Conservation (phyloP, 495 filamentous ascomycete genomes). For the Aspergillus asperescens region DNA sequence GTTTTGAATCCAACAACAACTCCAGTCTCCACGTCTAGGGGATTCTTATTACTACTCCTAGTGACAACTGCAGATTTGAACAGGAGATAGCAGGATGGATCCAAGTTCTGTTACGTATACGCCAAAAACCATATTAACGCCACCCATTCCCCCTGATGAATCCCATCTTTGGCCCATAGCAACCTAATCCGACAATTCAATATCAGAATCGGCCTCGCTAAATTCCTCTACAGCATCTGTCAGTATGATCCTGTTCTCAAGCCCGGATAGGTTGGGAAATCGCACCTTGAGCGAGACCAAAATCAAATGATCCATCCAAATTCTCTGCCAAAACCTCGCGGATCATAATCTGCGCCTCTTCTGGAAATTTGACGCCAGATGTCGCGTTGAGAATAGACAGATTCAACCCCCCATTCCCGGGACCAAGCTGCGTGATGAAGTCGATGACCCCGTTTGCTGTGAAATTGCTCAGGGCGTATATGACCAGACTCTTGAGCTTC, state of each 20-base stretch:
- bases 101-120: neutral
- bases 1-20: constrained; percentile 10
- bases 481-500: constrained; percentile 41
- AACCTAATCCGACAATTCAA: constrained; percentile 24
- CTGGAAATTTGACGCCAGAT: constrained; percentile 27
- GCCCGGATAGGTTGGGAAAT: neutral
- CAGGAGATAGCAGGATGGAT: neutral
- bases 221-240: constrained; percentile 18
- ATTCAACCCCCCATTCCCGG: constrained; percentile 29
- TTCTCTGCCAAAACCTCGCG: constrained; percentile 28
- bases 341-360: constrained; percentile 32
- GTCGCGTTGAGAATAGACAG: constrained; percentile 38
- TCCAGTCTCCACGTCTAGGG: neutral
- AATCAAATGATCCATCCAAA: constrained; percentile 42
- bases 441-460: constrained; percentile 37
- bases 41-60: neutral
- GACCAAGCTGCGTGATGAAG: constrained; percentile 42
- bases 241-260: neutral
- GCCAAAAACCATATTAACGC: neutral
- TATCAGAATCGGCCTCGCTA: constrained; percentile 28
- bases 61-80: neutral
- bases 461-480: constrained; percentile 46
- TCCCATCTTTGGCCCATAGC: neutral
- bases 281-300: constrained; percentile 28
- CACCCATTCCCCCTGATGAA: neutral